phyloP scores from a whole-genome alignment of 1,139 yeast genomes.

The Candida dubliniensis region DNA sequence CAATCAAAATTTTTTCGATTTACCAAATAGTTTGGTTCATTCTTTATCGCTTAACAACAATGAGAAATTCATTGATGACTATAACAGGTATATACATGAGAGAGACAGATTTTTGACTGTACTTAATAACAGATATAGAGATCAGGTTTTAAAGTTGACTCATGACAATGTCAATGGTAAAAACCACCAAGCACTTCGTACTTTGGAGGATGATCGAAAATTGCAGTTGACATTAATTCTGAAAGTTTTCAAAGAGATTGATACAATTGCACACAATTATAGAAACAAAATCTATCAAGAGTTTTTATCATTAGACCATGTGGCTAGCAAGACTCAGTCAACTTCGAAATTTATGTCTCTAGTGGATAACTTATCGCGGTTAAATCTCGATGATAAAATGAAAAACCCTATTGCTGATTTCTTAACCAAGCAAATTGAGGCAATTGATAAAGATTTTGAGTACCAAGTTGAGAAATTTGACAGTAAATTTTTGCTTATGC shows the following conservation, averaged over 20 bases:
- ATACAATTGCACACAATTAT: constrained; percentile 61
- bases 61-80: constrained; percentile 68
- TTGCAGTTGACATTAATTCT: constrained; percentile 38
- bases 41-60: constrained; percentile 63
- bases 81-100: constrained; percentile 49
- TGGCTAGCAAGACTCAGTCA: constrained; percentile 19
- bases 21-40: constrained; percentile 61
- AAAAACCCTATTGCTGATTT: constrained; percentile 40
- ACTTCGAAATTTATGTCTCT: constrained; percentile 36
- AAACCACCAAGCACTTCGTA: constrained; percentile 18
- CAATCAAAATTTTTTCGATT: constrained; percentile 65
- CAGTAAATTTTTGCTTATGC: constrained; percentile 40
- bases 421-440: constrained; percentile 34
- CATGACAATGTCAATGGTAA: constrained; percentile 12
- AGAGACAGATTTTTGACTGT: constrained; percentile 19
- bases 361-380: constrained; percentile 41
- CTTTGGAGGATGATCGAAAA: constrained; percentile 28
- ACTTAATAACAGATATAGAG: constrained; percentile 18
- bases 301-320: constrained; percentile 46
- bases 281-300: constrained; percentile 62
- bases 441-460: constrained; percentile 35
- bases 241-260: constrained; percentile 67
- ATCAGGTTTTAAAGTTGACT: constrained; percentile 15
- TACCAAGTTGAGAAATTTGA: constrained; percentile 39
- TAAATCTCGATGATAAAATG: constrained; percentile 22